Base-by-base conservation (phyloP, 352 stramenopile species). In the Pythium angustatum region DNA sequence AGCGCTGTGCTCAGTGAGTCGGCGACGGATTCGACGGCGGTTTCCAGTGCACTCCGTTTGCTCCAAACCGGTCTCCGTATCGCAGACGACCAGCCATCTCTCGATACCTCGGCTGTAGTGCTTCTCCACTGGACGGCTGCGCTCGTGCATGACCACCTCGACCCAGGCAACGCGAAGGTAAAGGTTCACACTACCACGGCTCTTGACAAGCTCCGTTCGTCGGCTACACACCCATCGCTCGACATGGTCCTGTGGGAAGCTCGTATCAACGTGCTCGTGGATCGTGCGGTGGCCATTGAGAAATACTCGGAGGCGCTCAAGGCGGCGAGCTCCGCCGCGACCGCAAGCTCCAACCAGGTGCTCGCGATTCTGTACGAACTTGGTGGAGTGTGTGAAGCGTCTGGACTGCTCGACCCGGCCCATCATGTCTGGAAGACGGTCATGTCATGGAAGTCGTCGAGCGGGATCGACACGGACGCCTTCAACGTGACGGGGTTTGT, bases 341-440 rank as follows among this genome's bases (percentile, higher is more conserved):
- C 58, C 15, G 6, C 30, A 30, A 30, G 57, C 60, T 47, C 3
- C 31, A 69, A 10, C 48, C 69, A 51, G 22, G 45, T 83, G 17
- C 52, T 85, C 24, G 53, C 73, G 44, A 76, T 88, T n/a, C 62
- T 93, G 43, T 70, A 75, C 36, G 81, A 93, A 48, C 62, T 93
- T 27, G 84, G 75, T 12, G 77, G 67, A 0, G 22, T 86, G 26
- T 88, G 85, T 50, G 84, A 93, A 59, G 70, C 79, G 33, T 24
- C 71, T 10, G 64, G 75, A 2, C 58, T 68, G 3, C 60, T 79
- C 27, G 77, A 93, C 45, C 64, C 68, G 24, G 84, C 84, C 6
- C 75, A 90, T 34, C 83, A 78, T 22, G 69, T 88, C 58, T 93
- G 84, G 84, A 88, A 87, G 58, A 73, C 77, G 26, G 62, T 91